phyloP scores from a whole-genome alignment of 2,329 filamentous ascomycete genomes.

The Cordyceps javanica region DNA sequence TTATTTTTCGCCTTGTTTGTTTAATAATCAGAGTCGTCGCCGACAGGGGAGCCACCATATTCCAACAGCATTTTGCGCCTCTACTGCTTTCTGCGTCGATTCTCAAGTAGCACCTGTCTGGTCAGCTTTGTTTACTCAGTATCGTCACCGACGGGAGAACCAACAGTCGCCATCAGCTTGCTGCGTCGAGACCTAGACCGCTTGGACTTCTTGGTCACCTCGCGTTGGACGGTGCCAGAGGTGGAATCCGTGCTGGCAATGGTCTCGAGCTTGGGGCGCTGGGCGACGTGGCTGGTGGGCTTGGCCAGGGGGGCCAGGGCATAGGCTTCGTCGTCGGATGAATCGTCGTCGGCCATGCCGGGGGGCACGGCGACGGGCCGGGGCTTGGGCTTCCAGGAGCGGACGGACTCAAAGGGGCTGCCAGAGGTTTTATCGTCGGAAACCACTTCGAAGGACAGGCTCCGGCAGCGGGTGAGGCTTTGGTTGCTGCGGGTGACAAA shows the following conservation, averaged over 20 bases:
- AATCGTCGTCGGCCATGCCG: slow-evolving; percentile 21
- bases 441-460: slow-evolving; percentile 29
- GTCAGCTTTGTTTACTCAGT: slow-evolving; percentile 22
- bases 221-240: slow-evolving; percentile 19
- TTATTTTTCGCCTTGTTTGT: neutral
- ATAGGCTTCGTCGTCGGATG: slow-evolving; percentile 23
- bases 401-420: slow-evolving; percentile 21
- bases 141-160: slow-evolving; percentile 34
- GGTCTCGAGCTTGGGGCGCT: slow-evolving; percentile 40
- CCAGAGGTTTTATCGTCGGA: slow-evolving; percentile 28
- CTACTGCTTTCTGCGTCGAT: neutral
- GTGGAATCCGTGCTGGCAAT: slow-evolving; percentile 37
- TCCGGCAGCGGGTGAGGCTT: slow-evolving; percentile 29
- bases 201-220: slow-evolving; percentile 24
- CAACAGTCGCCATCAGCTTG: slow-evolving; percentile 25
- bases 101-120: neutral
- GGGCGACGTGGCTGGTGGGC: slow-evolving; percentile 24
- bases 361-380: slow-evolving; percentile 25
- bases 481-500: slow-evolving; percentile 28
- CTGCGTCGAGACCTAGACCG: slow-evolving; percentile 21
- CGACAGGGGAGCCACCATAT: slow-evolving; percentile 28
- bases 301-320: too few relatives aligned
- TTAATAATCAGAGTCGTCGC: slow-evolving; percentile 30
- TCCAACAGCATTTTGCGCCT: neutral
- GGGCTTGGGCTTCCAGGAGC: slow-evolving; percentile 21